A percentile compares a stretch with the other conserved stretches of the same genome.
These are phyloP conservation scores for Pseudogymnoascus sp. DNA, from an alignment of 2,329 filamentous ascomycete genomes.

Conservation along the genomic window DNA sequence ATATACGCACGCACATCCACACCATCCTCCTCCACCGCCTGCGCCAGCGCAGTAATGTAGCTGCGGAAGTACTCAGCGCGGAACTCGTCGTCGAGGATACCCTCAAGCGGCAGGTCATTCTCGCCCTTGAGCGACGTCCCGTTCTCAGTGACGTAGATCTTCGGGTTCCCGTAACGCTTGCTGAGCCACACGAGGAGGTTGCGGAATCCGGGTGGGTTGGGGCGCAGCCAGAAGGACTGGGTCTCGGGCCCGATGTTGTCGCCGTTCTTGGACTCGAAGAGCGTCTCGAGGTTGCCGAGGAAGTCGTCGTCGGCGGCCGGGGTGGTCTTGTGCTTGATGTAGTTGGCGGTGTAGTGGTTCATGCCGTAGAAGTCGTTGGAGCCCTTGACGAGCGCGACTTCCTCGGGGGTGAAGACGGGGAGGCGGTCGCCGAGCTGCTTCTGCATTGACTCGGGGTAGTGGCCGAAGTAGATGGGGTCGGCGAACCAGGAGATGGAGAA, in stretches of 20 bases:
- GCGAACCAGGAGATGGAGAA: constrained; percentile 85
- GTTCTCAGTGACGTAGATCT: constrained; percentile 84
- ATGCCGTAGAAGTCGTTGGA: constrained; percentile 91
- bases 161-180: constrained; percentile 65
- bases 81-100: constrained; percentile 76
- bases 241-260: constrained; percentile 73
- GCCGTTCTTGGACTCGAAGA: constrained; percentile 63
- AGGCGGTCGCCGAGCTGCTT: constrained; percentile 72
- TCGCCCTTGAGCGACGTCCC: constrained; percentile 78
- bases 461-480: constrained; percentile 76
- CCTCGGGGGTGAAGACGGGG: constrained; percentile 65
- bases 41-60: constrained; percentile 69
- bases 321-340: constrained; percentile 63
- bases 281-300: constrained; percentile 65
- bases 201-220: constrained; percentile 67
- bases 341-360: constrained; percentile 91
- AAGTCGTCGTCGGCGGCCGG: constrained; percentile 57
- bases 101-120: constrained; percentile 61
- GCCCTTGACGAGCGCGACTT: constrained; percentile 66
- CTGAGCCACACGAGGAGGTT: constrained; percentile 70
- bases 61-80: constrained; percentile 68
- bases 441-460: constrained; percentile 77
- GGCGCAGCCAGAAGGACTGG: constrained; percentile 72
- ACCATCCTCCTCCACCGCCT: constrained; percentile 62
- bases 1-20: constrained; percentile 74